These are phyloP conservation scores for Petunia axillaris DNA, from an alignment of 257 asterid genomes.

Conservation along the genomic window DNA sequence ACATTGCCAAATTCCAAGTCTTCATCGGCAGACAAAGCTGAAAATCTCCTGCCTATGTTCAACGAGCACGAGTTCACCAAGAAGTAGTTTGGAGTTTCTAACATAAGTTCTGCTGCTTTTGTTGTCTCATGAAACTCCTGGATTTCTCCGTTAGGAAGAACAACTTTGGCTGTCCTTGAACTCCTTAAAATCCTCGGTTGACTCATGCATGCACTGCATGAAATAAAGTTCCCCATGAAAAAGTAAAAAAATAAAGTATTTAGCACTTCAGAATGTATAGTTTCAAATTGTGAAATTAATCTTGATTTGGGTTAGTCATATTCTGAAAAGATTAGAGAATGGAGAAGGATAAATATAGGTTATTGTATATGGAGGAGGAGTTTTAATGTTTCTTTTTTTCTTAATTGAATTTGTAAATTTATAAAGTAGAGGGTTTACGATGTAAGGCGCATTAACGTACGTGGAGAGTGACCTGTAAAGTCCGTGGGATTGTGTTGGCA, in stretches of 20 bases:
- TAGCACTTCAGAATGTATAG: not conserved
- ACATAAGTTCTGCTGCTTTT: conserved; percentile 81
- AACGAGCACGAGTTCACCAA: conserved; percentile 54
- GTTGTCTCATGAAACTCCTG: conserved; percentile 56
- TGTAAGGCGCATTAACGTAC: not conserved
- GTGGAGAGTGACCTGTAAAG: conserved; percentile 15
- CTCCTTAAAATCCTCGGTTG: conserved; percentile 29
- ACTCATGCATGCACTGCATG: conserved; percentile 43
- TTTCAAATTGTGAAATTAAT: not conserved
- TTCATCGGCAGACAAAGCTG: conserved; percentile 69
- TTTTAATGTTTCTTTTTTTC: too few relatives aligned
- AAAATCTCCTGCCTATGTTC: conserved; percentile 53
- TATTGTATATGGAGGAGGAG: too few relatives aligned
- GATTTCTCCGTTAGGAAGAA: conserved; percentile 67
- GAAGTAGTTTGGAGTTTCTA: conserved; percentile 57
- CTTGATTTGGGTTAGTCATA: not conserved
- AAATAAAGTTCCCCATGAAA: conserved; percentile 61
- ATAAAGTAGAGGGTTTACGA: not conserved
- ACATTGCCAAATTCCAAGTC: conserved; percentile 59
- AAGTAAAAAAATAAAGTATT: not conserved
- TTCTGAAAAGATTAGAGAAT: not conserved
- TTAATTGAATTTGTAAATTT: too few relatives aligned
- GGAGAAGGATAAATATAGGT: not conserved
- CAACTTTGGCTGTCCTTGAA: conserved; percentile 55
- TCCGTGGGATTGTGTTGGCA: conserved; percentile 4